phyloP scores from a whole-genome alignment of 179 eudicot species.

The Vitellaria paradoxa region DNA sequence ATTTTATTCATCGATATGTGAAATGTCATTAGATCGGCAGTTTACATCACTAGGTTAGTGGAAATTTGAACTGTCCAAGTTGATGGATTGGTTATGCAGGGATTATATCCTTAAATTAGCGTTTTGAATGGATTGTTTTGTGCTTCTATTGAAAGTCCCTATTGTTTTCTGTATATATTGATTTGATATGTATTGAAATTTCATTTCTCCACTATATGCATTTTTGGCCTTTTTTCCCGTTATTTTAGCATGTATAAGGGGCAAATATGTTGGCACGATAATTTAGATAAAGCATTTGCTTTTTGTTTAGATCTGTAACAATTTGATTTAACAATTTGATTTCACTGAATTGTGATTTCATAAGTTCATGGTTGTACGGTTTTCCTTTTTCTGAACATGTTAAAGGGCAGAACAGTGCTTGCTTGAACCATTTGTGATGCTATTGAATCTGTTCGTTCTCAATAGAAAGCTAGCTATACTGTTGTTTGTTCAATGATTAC shows the following conservation, averaged over 20 bases:
- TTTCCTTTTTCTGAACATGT: too few relatives aligned
- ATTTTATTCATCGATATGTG: slow-evolving; percentile 1
- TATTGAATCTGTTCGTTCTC: background rate
- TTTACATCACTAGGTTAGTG: background rate
- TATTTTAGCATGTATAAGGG: background rate
- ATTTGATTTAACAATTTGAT: background rate
- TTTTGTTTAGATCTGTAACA: background rate
- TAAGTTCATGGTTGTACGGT: background rate
- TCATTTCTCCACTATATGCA: background rate
- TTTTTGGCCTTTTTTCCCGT: background rate
- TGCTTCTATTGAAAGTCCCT: background rate
- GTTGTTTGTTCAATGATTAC: too few relatives aligned
- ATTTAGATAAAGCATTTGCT: background rate
- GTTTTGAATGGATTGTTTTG: background rate
- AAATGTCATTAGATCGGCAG: slow-evolving; percentile 1
- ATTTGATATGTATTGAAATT: background rate
- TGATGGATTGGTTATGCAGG: background rate
- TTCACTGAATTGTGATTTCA: slow-evolving; percentile 2
- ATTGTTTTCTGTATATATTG: background rate
- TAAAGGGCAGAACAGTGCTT: background rate
- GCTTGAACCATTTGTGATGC: background rate
- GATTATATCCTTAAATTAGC: background rate
- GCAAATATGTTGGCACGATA: background rate
- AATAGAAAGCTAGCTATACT: background rate
- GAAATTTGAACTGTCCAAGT: slow-evolving; percentile 1